These are phyloP conservation scores for Rubia tinctorum DNA, from an alignment of 305 asterid species.

Conservation along the genomic window DNA sequence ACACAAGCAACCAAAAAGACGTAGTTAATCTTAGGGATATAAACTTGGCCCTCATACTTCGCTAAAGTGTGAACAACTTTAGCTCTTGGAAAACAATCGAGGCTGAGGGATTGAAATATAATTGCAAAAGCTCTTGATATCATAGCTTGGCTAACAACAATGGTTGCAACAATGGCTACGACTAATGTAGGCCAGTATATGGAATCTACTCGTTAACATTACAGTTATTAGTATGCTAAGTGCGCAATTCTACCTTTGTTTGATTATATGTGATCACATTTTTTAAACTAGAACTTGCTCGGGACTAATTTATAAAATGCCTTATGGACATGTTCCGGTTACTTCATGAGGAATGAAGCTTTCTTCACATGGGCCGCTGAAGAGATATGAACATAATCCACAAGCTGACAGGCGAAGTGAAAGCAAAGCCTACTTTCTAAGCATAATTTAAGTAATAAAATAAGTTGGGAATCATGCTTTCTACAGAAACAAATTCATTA, in stretches of 20 bases:
- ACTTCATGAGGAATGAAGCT: conserved; percentile 64
- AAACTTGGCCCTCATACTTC: conserved; percentile 71
- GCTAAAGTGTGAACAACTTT: conserved; percentile 72
- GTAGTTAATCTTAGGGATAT: conserved; percentile 72
- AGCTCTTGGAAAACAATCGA: conserved; percentile 72
- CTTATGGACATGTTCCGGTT: conserved; percentile 28
- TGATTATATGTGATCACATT: background rate
- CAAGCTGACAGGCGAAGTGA: conserved; percentile 56
- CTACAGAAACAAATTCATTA: conserved; percentile 40
- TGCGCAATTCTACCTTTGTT: too few species aligned
- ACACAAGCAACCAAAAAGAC: conserved; percentile 73
- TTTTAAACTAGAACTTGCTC: conserved; percentile 24
- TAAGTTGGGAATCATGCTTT: too few species aligned
- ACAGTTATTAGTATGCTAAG: too few species aligned
- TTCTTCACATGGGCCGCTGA: conserved; percentile 51
- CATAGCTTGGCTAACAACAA: conserved; percentile 85
- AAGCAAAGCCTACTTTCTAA: conserved; percentile 62
- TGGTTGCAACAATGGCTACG: conserved; percentile 63
- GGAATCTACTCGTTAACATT: conserved; percentile 26
- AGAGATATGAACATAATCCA: conserved; percentile 74
- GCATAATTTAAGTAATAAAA: too few species aligned
- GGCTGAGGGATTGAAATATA: conserved; percentile 58
- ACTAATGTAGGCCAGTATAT: conserved; percentile 78
- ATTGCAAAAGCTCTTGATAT: conserved; percentile 67
- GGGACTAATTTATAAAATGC: too few species aligned